Conservation (phyloP, 768 basidiomycete species). For the Phylloporus sp. region DNA sequence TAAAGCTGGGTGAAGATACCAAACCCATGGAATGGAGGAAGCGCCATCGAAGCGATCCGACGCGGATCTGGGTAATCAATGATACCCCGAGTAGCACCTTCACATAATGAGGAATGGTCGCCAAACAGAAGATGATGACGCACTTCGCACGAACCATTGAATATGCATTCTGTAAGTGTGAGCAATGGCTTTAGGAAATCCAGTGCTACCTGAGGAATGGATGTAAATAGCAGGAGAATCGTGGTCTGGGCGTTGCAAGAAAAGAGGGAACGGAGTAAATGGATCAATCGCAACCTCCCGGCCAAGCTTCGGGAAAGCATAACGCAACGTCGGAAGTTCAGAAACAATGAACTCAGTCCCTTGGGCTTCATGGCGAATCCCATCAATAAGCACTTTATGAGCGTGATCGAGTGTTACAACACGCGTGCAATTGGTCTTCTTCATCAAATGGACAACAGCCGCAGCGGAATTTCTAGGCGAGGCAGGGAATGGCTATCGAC, state of each 20-base stretch:
- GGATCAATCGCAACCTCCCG: conserved; percentile 17
- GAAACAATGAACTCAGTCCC: conserved; percentile 4
- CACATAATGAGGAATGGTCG: not conserved
- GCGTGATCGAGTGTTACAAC: conserved; percentile 11
- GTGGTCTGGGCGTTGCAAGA: conserved; percentile 2
- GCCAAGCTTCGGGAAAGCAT: conserved; percentile 37
- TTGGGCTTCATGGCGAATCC: not conserved
- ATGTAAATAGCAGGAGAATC: conserved; percentile 15
- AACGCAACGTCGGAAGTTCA: conserved; percentile 13
- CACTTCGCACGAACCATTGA: conserved; percentile 37
- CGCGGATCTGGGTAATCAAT: conserved; percentile 6
- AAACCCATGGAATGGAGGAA: conserved; percentile 27
- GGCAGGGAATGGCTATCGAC: conserved; percentile 19
- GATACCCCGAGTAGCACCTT: not conserved
- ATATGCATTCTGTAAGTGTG: conserved; percentile 30
- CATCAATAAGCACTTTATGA: conserved; percentile 11
- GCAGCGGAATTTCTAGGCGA: conserved; percentile 23
- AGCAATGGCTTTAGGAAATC: conserved; percentile 42
- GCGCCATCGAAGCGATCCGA: conserved; percentile 21
- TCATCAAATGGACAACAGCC: conserved; percentile 20
- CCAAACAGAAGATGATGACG: not conserved
- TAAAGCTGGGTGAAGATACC: conserved; percentile 18
- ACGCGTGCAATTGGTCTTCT: conserved; percentile 14
- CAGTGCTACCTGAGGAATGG: conserved; percentile 38
- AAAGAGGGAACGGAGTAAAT: conserved; percentile 10